Conservation (phyloP, 257 asterid genomes). For the Solanum clarkiae region DNA sequence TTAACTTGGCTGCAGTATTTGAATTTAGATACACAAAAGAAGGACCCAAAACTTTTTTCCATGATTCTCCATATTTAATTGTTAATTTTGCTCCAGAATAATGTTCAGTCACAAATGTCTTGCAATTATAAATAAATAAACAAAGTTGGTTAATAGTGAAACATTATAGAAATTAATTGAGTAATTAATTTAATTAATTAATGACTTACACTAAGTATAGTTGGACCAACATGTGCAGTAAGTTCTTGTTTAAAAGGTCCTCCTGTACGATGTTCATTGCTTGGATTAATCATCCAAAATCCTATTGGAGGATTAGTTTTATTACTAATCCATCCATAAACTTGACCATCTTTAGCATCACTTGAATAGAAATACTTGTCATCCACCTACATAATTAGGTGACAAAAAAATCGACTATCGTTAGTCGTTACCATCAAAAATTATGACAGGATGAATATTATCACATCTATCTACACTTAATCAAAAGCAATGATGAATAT, state of each 20-base stretch:
- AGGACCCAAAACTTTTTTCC: slow-evolving; percentile 74
- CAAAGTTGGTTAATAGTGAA: too few species aligned
- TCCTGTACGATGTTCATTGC: slow-evolving; percentile 45
- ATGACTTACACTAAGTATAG: slow-evolving; percentile 36
- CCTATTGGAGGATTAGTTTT: slow-evolving; percentile 16
- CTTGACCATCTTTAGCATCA: slow-evolving; percentile 39
- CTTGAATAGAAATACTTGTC: slow-evolving; percentile 49
- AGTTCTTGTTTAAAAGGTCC: slow-evolving; percentile 65
- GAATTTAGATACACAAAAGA: slow-evolving; percentile 44
- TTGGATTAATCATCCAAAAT: slow-evolving; percentile 65
- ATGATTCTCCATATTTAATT: slow-evolving; percentile 30
- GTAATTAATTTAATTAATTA: neutral
- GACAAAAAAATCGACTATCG: neutral
- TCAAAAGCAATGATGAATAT: too few species aligned
- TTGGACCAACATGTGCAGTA: slow-evolving; percentile 63
- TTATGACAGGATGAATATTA: neutral
- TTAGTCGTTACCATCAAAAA: neutral
- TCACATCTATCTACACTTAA: neutral
- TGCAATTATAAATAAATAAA: neutral
- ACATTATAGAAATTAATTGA: neutral
- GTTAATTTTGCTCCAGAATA: slow-evolving; percentile 49
- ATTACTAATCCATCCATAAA: slow-evolving; percentile 42
- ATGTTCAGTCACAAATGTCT: slow-evolving; percentile 63
- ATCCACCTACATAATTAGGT: slow-evolving; percentile 34
- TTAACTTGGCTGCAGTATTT: slow-evolving; percentile 1